A percentile compares a stretch with the other conserved stretches of the same genome.
Evolutionary conservation across 2,329 filamentous ascomycete species (phyloP).

Genomic region (Metarhizium guizhouense): DNA sequence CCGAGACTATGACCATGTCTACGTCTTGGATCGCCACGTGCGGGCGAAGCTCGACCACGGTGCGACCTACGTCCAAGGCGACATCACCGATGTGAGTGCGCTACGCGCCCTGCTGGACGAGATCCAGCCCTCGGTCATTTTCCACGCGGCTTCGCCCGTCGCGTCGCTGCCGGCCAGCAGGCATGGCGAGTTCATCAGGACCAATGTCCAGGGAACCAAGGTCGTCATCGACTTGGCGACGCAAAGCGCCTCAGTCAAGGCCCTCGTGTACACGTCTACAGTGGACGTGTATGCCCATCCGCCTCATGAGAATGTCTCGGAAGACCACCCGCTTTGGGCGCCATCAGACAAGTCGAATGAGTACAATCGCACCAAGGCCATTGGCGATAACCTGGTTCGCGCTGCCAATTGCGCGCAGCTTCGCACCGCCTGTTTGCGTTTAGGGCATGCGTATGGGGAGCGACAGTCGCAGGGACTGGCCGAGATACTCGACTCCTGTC

Average conservation of each 20-base stretch:
- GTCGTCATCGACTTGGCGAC: conserved; percentile 15
- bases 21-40: conserved; percentile 8
- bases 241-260: conserved; percentile 12
- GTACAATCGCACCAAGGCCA: conserved; percentile 23
- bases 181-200: conserved; percentile 12
- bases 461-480: conserved; percentile 18
- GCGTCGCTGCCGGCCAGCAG: conserved; percentile 12
- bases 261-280: conserved; percentile 23
- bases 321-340: conserved; percentile 15
- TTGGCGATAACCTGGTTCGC: conserved; percentile 20
- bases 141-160: conserved; percentile 23
- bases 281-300: conserved; percentile 18
- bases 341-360: conserved; percentile 13
- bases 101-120: conserved; percentile 12
- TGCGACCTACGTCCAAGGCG: conserved; percentile 17
- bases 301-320: conserved; percentile 14
- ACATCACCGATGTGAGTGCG: conserved; percentile 13
- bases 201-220: conserved; percentile 23
- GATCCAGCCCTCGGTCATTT: conserved; percentile 18
- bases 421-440: conserved; percentile 16
- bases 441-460: conserved; percentile 25
- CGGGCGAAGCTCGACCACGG: conserved; percentile 13
- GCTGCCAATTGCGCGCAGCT: conserved; percentile 17
- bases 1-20: conserved; percentile 11
- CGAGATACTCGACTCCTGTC: conserved; percentile 23